Evolutionary conservation across 768 basidiomycete species (phyloP).

Genomic region (Agrocybe praecox): DNA sequence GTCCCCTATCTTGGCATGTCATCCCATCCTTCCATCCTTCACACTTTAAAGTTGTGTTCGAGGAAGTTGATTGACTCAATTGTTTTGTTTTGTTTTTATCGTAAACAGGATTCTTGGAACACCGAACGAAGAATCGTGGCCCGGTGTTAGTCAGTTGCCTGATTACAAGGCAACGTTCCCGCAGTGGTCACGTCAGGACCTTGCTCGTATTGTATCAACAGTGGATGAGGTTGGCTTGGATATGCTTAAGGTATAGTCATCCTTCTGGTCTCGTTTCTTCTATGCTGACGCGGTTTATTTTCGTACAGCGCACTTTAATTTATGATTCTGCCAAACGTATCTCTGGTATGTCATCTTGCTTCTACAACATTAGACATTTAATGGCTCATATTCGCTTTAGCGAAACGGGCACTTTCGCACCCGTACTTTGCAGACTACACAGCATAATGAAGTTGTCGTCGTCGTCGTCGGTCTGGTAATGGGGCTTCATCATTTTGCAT

Average conservation of each 20-base stretch:
- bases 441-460: slow-evolving; percentile 12
- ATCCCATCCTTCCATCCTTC: slow-evolving; percentile 3
- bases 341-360: slow-evolving; percentile 62
- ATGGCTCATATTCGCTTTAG: slow-evolving; percentile 50
- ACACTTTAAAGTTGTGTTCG: not conserved
- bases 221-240: slow-evolving; percentile 83
- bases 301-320: slow-evolving; percentile 61
- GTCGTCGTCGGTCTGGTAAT: no score
- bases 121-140: slow-evolving; percentile 90
- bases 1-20: slow-evolving; percentile 17
- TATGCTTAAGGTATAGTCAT: slow-evolving; percentile 60
- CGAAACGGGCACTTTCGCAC: slow-evolving; percentile 56
- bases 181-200: slow-evolving; percentile 84
- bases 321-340: slow-evolving; percentile 93
- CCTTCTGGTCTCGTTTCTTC: not conserved
- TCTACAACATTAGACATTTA: slow-evolving; percentile 9
- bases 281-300: not conserved
- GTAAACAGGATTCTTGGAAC: slow-evolving; percentile 86
- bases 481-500: not conserved
- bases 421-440: slow-evolving; percentile 50
- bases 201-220: slow-evolving; percentile 63
- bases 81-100: not conserved
- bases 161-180: slow-evolving; percentile 98
- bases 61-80: not conserved
- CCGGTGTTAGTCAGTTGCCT: slow-evolving; percentile 82